Evolutionary conservation across 2,329 filamentous ascomycete genomes (phyloP), one percentile per base, ranked within the genome.

Genomic region (Drechslera avenae): DNA sequence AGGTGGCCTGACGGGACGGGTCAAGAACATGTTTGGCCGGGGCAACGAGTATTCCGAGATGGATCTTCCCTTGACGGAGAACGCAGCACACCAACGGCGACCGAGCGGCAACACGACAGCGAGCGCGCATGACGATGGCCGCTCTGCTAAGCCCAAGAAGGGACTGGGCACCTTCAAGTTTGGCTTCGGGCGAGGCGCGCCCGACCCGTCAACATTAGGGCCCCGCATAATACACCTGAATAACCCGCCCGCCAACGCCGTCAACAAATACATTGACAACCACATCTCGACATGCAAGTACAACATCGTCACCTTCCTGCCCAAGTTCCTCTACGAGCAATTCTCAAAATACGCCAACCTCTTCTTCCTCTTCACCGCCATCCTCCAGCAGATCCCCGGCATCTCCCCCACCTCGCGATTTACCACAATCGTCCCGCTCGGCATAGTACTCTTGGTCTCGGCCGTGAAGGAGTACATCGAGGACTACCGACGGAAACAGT

Each of bases 271-370:
- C 74, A 84, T 92, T 71, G 90, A 96, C 82, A 99, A 99, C 72
- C 91, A 97, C 74, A 89, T 99, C 57, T 97, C 93, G 34, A 99
- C 94, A 5, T 89, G 94, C 57, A 99, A 99, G 76, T 99, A 99
- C 83, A 99, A 97, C 73, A 66, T 91, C 68, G 81, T 90, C 46
- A 96, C 91, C 16, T 99, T 99, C 74, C 72, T 97, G 14, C 94
- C 94, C 42, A 99, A 99, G 75, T 99, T 99, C 76, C 81, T 99
- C 49, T 91, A 93, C 73, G 94, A 99, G 75, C 94, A 99, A 73
- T 99, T 99, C 77, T 97, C 92, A 55, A 99, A 97, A 80, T 96
- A 97, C 75, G 94, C 94, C 79, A 99, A 99, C 76, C 77, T 99
- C 69, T 99, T 99, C 81, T 99, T 99, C 88, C 84, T 99, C 72